Evolutionary conservation across 768 basidiomycete genomes (phyloP), one percentile per base, ranked within the genome.

Genomic region (Collybiopsis confluens): DNA sequence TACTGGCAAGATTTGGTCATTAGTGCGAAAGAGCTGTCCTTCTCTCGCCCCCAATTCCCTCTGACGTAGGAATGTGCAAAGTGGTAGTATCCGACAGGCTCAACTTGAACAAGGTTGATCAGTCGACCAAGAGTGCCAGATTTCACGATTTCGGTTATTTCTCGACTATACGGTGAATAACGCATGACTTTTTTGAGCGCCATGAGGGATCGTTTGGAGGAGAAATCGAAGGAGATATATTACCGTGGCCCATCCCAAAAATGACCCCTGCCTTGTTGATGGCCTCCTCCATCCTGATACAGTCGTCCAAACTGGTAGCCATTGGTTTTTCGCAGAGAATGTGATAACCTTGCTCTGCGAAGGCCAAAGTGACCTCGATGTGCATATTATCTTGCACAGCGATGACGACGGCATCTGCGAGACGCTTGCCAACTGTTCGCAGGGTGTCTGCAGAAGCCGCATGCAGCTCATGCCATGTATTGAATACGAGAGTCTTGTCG

Each of bases 251-350:
- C 76, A 91, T 82, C 16, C 88, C 92, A 71, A 92, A 94, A 58
- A 94, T 85, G 38, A 82, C 74, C 1, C 81, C 81, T 2, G 85
- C 79, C 30, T 82, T 76, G 66, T 81, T 83, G 27, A 94, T 76
- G 0, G 82, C 88, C 28, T 73, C 71, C 57, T 89, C 83, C 75
- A 94, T 93, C 65, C 73, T 75, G 45, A 94, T 64, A 55, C 92
- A 89, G 58, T 90, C 90, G 50, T 78, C 73, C 35, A 88, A 61
- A 50, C 66, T 80, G 3, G 88, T 92, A 1, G 91, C 89, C 87
- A 95, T 90, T 0, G 92, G 92, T 65, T 95, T 95, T 77, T 95
- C 92, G 67, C 92, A 94, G 20, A 95, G 75, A 53, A 95, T 89
- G 60, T 92, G 85, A 63, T 94, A 94, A 1, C 90, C 90, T 62